Percentiles rank a stretch among this genome's conserved stretches.
Evolutionary conservation across 768 basidiomycete species (phyloP).

Genomic region (Boletales sp.): DNA sequence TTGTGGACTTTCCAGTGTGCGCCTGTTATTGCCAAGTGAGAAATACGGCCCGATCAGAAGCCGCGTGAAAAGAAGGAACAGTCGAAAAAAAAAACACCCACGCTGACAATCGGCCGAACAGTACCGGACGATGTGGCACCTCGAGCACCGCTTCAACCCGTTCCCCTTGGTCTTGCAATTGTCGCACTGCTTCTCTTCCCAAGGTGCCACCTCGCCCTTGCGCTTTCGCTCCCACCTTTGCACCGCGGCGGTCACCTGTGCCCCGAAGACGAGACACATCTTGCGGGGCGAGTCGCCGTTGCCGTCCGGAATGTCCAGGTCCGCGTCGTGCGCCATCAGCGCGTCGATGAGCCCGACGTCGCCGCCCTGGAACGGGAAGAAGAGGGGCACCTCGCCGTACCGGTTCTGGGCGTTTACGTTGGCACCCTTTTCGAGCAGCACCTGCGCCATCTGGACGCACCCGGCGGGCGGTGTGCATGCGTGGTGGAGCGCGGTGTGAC

Average conservation of each 20-base stretch:
- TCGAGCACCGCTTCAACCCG: slow-evolving; percentile 40
- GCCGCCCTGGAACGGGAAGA: slow-evolving; percentile 32
- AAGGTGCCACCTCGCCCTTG: slow-evolving; percentile 39
- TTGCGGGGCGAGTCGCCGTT: slow-evolving; percentile 36
- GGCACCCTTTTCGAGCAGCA: slow-evolving; percentile 45
- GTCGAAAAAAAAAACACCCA: slow-evolving; percentile 22
- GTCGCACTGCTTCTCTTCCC: slow-evolving; percentile 45
- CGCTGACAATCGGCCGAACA: slow-evolving; percentile 56
- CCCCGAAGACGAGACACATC: slow-evolving; percentile 35
- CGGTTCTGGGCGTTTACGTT: slow-evolving; percentile 47
- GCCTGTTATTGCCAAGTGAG: slow-evolving; percentile 25
- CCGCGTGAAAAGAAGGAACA: background rate
- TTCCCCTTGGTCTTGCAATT: slow-evolving; percentile 28
- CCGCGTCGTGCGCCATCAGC: slow-evolving; percentile 49
- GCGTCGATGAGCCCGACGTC: slow-evolving; percentile 36
- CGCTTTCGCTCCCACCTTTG: slow-evolving; percentile 47
- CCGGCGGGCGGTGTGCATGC: slow-evolving; percentile 29
- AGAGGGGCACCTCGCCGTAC: slow-evolving; percentile 45
- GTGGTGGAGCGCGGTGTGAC: slow-evolving; percentile 50
- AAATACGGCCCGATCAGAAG: background rate
- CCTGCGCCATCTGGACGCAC: slow-evolving; percentile 31
- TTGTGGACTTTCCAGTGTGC: slow-evolving; percentile 50
- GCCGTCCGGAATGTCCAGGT: slow-evolving; percentile 37
- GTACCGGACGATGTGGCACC: slow-evolving; percentile 46
- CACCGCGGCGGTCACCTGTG: slow-evolving; percentile 42